These are phyloP conservation scores for Cephalotrichum gorgonifer DNA, from an alignment of 2,329 filamentous ascomycete genomes.

Conservation along the genomic window DNA sequence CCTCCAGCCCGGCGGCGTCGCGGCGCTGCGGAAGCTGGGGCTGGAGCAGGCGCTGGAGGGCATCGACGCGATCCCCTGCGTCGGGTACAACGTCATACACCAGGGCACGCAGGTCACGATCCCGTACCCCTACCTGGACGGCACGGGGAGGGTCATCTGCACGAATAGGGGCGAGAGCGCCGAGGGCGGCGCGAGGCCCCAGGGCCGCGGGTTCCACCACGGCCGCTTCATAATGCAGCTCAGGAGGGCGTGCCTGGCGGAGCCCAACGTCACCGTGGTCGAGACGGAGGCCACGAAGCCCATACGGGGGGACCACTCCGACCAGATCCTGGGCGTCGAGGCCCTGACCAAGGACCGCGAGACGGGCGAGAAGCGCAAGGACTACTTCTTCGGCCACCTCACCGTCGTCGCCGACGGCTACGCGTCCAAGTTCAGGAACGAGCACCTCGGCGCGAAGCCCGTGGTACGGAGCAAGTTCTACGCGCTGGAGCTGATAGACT, in stretches of 20 bases:
- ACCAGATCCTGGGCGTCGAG: slow-evolving; percentile 75
- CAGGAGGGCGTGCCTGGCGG: slow-evolving; percentile 60
- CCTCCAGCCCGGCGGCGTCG: slow-evolving; percentile 82
- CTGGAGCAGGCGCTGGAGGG: slow-evolving; percentile 72
- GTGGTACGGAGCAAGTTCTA: slow-evolving; percentile 80
- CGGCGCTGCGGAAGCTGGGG: slow-evolving; percentile 70
- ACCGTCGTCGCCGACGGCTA: slow-evolving; percentile 92
- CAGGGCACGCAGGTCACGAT: slow-evolving; percentile 64
- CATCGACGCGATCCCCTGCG: slow-evolving; percentile 75
- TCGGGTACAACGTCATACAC: slow-evolving; percentile 84
- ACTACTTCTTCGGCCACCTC: slow-evolving; percentile 79
- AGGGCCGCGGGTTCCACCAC: slow-evolving; percentile 84
- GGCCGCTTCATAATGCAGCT: slow-evolving; percentile 83
- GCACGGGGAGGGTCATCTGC: slow-evolving; percentile 26
- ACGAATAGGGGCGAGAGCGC: slow-evolving; percentile 14
- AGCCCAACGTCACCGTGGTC: slow-evolving; percentile 79
- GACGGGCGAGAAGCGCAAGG: slow-evolving; percentile 44
- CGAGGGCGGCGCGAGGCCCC: slow-evolving; percentile 27
- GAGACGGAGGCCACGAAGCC: slow-evolving; percentile 78
- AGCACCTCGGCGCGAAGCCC: slow-evolving; percentile 57
- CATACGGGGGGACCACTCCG: slow-evolving; percentile 56
- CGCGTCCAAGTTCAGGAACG: slow-evolving; percentile 79
- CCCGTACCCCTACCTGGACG: slow-evolving; percentile 61
- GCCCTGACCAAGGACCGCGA: slow-evolving; percentile 52
- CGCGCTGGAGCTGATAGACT: slow-evolving; percentile 85